Percentiles rank a stretch among this genome's conserved stretches.
phyloP scores from a whole-genome alignment of 2,329 filamentous ascomycete species.

The Cordyceps fumosorosea region DNA sequence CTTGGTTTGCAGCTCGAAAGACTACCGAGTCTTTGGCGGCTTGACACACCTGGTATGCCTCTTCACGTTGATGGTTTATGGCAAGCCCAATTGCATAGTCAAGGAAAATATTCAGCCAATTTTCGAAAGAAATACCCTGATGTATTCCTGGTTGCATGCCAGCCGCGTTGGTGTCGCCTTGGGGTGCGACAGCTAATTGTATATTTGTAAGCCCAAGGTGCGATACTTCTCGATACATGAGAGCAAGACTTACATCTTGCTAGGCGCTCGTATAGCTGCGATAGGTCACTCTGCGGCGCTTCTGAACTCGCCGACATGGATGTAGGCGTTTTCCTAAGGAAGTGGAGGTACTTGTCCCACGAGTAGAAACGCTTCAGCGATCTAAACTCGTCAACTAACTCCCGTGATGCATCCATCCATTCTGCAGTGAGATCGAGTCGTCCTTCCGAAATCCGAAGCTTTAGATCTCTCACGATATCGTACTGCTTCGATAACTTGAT shows the following conservation, averaged over 20 bases:
- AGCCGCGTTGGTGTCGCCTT: slow-evolving; percentile 17
- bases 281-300: slow-evolving; percentile 37
- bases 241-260: slow-evolving; percentile 40
- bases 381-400: slow-evolving; percentile 57
- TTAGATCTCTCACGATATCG: slow-evolving; percentile 36
- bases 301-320: slow-evolving; percentile 17
- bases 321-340: slow-evolving; percentile 37
- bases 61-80: slow-evolving; percentile 56
- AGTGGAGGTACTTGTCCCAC: slow-evolving; percentile 59
- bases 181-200: slow-evolving; percentile 27
- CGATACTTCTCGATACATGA: background rate
- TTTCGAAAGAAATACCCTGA: slow-evolving; percentile 71
- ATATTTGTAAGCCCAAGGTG: background rate
- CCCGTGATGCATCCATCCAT: slow-evolving; percentile 55
- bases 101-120: slow-evolving; percentile 86
- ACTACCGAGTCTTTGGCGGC: slow-evolving; percentile 74
- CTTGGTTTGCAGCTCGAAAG: slow-evolving; percentile 64
- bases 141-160: slow-evolving; percentile 37
- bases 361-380: slow-evolving; percentile 58
- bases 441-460: slow-evolving; percentile 34
- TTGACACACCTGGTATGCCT: slow-evolving; percentile 75
- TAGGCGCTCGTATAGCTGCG: slow-evolving; percentile 50
- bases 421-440: slow-evolving; percentile 36
- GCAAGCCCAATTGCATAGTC: slow-evolving; percentile 78
- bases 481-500: slow-evolving; percentile 36